These are phyloP conservation scores for Aspergillus sojae DNA, from an alignment of 2,329 filamentous ascomycete genomes.

Conservation along the genomic window DNA sequence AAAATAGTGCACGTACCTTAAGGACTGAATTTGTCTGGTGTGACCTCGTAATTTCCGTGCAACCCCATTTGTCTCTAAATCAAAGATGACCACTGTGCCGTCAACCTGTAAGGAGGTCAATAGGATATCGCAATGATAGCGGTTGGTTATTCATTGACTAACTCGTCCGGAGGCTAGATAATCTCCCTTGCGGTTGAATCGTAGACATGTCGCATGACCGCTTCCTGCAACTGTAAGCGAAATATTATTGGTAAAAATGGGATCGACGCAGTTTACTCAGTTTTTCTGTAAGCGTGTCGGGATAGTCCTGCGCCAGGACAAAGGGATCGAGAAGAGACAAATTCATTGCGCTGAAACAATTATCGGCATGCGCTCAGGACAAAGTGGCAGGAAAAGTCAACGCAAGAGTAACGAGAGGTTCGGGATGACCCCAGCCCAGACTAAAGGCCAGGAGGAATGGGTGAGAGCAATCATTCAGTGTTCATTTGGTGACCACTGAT, in stretches of 20 bases:
- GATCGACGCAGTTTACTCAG: constrained; percentile 61
- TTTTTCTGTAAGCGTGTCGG: constrained; percentile 84
- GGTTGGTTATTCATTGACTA: constrained; percentile 25
- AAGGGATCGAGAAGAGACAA: constrained; percentile 72
- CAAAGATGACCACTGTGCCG: constrained; percentile 93
- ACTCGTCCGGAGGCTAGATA: constrained; percentile 91
- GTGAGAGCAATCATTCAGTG: constrained; percentile 30
- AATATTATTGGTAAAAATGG: neutral
- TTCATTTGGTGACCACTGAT: constrained; percentile 12
- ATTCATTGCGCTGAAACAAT: constrained; percentile 59
- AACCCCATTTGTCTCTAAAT: constrained; percentile 95
- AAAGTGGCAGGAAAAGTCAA: constrained; percentile 3
- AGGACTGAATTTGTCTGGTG: constrained; percentile 86
- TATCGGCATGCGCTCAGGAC: neutral
- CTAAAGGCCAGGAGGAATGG: constrained; percentile 26
- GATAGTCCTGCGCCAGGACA: constrained; percentile 77
- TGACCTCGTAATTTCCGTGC: constrained; percentile 92
- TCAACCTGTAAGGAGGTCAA: constrained; percentile 58
- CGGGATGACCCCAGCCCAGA: constrained; percentile 26
- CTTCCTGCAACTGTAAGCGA: constrained; percentile 48
- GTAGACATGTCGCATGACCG: constrained; percentile 67
- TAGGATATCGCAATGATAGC: neutral
- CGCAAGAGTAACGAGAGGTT: constrained; percentile 1
- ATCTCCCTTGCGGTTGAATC: constrained; percentile 94
- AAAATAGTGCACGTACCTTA: constrained; percentile 56